phyloP scores from a whole-genome alignment of 1,139 yeast genomes.

The Saccharomyces hybrid region DNA sequence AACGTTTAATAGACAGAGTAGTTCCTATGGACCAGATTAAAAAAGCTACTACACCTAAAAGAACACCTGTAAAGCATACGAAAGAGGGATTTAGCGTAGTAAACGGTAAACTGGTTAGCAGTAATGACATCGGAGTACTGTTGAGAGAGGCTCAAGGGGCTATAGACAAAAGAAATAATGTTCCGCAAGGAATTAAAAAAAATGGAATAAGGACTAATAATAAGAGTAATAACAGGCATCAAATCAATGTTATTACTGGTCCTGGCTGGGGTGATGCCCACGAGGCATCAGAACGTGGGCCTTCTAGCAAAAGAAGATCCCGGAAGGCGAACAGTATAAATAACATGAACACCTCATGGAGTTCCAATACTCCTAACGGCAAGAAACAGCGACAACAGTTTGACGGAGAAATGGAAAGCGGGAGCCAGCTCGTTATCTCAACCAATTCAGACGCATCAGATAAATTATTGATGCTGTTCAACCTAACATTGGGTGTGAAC shows the following conservation, averaged over 20 bases:
- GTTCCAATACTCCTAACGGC: neutral
- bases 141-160: conserved; percentile 17
- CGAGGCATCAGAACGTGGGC: neutral
- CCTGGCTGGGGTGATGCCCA: neutral
- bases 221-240: too few relatives aligned
- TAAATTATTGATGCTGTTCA: conserved; percentile 19
- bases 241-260: too few relatives aligned
- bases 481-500: conserved; percentile 25
- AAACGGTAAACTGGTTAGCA: conserved; percentile 23
- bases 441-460: conserved; percentile 10
- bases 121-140: conserved; percentile 23
- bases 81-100: conserved; percentile 20
- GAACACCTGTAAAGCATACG: conserved; percentile 4
- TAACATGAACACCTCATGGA: too few relatives aligned
- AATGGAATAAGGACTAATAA: neutral
- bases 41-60: neutral
- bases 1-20: neutral
- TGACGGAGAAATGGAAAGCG: neutral
- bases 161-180: conserved; percentile 9
- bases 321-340: too few relatives aligned
- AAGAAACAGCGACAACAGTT: neutral
- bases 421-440: conserved; percentile 18
- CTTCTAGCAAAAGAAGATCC: too few relatives aligned
- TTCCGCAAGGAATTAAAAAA: neutral
- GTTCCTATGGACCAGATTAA: neutral